Evolutionary conservation across 495 filamentous ascomycete genomes (phyloP).

Genomic region (Lophiotrema nucula): DNA sequence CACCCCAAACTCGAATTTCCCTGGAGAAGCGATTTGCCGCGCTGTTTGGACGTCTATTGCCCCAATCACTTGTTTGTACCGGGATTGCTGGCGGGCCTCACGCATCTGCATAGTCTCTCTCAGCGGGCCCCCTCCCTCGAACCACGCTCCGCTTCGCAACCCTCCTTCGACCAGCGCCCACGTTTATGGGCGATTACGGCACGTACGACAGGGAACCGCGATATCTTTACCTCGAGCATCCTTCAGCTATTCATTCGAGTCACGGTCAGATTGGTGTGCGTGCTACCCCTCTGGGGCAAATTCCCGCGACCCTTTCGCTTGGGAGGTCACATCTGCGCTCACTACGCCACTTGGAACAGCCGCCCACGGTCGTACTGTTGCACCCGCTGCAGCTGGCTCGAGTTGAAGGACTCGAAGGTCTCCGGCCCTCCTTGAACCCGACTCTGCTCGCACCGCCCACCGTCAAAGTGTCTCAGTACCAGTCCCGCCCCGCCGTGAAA

Average conservation of each 20-base stretch:
- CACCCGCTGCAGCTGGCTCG: slow-evolving; percentile 22
- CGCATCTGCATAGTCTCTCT: not conserved
- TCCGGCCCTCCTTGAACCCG: slow-evolving; percentile 1
- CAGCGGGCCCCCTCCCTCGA: slow-evolving; percentile 14
- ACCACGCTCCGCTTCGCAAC: slow-evolving; percentile 3
- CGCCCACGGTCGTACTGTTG: slow-evolving; percentile 9
- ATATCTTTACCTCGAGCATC: slow-evolving; percentile 24
- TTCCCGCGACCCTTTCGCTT: slow-evolving; percentile 16
- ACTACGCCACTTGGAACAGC: not conserved
- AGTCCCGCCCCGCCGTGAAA: slow-evolving; percentile 20
- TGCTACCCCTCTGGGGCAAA: not conserved
- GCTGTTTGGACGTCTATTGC: not conserved
- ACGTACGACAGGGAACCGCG: not conserved
- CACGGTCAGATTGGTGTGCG: slow-evolving; percentile 4
- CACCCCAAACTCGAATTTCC: slow-evolving; percentile 16
- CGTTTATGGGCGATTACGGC: slow-evolving; percentile 30
- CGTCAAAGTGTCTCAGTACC: slow-evolving; percentile 33
- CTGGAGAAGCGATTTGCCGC: not conserved
- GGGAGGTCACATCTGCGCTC: slow-evolving; percentile 12
- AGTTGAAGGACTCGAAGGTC: slow-evolving; percentile 8
- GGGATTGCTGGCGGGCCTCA: not conserved
- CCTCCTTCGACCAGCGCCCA: slow-evolving; percentile 6
- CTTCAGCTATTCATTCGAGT: slow-evolving; percentile 16
- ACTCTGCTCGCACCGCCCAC: too few species aligned
- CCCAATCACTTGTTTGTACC: not conserved